Percentiles rank a stretch among this genome's conserved stretches.
These are phyloP conservation scores for Hirsutella thompsonii DNA, from an alignment of 2,329 filamentous ascomycete genomes.

Conservation along the genomic window DNA sequence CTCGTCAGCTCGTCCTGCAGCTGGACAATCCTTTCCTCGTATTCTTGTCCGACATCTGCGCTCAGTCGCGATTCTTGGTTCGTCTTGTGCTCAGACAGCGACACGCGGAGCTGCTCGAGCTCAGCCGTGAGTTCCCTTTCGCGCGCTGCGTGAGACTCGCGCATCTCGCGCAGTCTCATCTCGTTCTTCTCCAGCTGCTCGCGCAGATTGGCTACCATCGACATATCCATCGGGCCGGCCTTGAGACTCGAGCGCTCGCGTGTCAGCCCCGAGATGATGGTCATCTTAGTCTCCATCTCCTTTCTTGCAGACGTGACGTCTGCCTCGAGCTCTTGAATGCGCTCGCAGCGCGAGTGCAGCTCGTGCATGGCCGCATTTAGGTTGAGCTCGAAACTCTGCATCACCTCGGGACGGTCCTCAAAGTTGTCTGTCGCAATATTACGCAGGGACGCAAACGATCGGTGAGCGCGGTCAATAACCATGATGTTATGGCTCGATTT, in stretches of 20 bases:
- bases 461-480: conserved; percentile 78
- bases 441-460: conserved; percentile 78
- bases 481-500: conserved; percentile 88
- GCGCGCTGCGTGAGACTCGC: conserved; percentile 56
- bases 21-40: conserved; percentile 46
- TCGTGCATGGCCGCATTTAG: conserved; percentile 89
- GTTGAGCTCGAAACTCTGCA: conserved; percentile 88
- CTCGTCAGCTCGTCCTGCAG: conserved; percentile 59
- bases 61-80: conserved; percentile 15
- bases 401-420: conserved; percentile 64
- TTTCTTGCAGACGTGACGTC: conserved; percentile 75
- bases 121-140: conserved; percentile 65
- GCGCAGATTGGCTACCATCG: conserved; percentile 73
- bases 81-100: conserved; percentile 25
- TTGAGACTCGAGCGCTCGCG: conserved; percentile 87
- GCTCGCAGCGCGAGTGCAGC: conserved; percentile 72
- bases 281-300: conserved; percentile 95
- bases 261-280: conserved; percentile 86
- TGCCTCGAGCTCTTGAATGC: conserved; percentile 78
- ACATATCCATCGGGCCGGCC: conserved; percentile 75
- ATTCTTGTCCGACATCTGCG: conserved; percentile 21
- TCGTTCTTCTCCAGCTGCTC: conserved; percentile 84
- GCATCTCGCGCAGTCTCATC: conserved; percentile 61
- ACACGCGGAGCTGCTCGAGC: conserved; percentile 52
- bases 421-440: conserved; percentile 84